phyloP scores from a whole-genome alignment of 352 stramenopile species.

The Phytophthora pseudosyringae region DNA sequence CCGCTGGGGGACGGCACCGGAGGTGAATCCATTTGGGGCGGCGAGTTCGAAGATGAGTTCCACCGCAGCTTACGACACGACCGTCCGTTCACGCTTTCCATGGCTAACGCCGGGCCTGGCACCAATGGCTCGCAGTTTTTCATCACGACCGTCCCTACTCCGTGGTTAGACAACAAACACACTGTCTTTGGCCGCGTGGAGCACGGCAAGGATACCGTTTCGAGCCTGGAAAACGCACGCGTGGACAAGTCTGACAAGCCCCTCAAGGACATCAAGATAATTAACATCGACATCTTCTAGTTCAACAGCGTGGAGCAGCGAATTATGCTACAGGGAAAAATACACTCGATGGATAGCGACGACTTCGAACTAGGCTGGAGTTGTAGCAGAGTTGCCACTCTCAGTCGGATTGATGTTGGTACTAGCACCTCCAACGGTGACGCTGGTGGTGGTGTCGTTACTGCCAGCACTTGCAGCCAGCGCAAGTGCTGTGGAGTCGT shows the following conservation, averaged over 20 bases:
- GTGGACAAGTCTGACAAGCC: conserved; percentile 88
- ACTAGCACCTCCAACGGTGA: background rate
- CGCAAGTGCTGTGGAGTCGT: conserved; percentile 22
- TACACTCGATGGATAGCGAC: conserved; percentile 24
- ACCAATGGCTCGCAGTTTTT: conserved; percentile 97
- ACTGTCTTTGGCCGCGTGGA: conserved; percentile 94
- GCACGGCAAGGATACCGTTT: conserved; percentile 97
- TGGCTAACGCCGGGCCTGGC: conserved; percentile 94
- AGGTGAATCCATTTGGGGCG: conserved; percentile 99
- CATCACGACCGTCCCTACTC: conserved; percentile 98
- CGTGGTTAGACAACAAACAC: conserved; percentile 98
- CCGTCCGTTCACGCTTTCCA: conserved; percentile 98
- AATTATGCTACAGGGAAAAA: conserved; percentile 21
- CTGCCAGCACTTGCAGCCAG: conserved; percentile 15
- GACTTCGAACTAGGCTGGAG: conserved; percentile 11
- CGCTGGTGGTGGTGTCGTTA: conserved; percentile 16
- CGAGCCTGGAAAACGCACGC: conserved; percentile 93
- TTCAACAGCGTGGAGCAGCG: conserved; percentile 5
- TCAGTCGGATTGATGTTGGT: conserved; percentile 11
- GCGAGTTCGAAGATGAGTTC: conserved; percentile 99
- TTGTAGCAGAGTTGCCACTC: conserved; percentile 8
- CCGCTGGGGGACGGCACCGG: conserved; percentile 97
- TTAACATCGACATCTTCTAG: conserved; percentile 91
- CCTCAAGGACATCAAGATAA: conserved; percentile 85
- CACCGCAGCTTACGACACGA: conserved; percentile 95